These are phyloP conservation scores for Collybiopsis luxurians DNA, from an alignment of 768 basidiomycete species.

Conservation along the genomic window DNA sequence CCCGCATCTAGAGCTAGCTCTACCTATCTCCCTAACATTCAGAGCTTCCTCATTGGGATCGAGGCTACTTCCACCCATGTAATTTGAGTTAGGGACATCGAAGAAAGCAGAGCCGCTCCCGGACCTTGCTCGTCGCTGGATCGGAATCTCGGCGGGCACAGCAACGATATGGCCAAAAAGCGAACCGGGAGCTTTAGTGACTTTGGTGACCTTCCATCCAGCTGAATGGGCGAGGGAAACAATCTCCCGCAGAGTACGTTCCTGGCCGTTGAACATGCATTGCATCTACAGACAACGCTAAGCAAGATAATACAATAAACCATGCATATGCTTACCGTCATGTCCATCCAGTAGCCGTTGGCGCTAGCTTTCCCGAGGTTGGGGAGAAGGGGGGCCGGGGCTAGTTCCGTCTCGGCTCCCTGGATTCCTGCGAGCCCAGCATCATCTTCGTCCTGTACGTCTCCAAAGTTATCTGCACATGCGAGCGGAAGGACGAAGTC, in stretches of 20 bases:
- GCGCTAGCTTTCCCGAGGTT: conserved; percentile 72
- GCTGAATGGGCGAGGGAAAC: conserved; percentile 50
- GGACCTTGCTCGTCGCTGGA: conserved; percentile 19
- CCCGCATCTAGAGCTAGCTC: conserved; percentile 51
- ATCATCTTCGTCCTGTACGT: conserved; percentile 13
- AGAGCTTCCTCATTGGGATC: conserved; percentile 14
- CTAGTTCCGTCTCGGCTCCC: conserved; percentile 52
- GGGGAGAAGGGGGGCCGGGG: conserved; percentile 60
- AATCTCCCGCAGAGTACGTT: conserved; percentile 66
- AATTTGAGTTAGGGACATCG: conserved; percentile 14
- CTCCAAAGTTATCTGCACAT: conserved; percentile 50
- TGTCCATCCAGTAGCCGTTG: conserved; percentile 51
- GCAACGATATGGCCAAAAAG: conserved; percentile 73
- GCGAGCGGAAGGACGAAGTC: conserved; percentile 72
- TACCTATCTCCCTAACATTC: conserved; percentile 29
- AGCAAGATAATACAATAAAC: conserved; percentile 1
- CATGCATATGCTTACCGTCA: conserved; percentile 35
- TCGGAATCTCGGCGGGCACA: conserved; percentile 54
- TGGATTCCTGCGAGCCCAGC: conserved; percentile 38
- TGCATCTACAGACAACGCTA: conserved; percentile 52
- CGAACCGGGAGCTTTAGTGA: conserved; percentile 57
- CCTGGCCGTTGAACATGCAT: conserved; percentile 63
- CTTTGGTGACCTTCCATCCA: conserved; percentile 61
- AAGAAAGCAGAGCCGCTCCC: conserved; percentile 22
- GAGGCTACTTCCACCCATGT: conserved; percentile 7